phyloP scores from a whole-genome alignment of 208 protist genomes.

The Tritrichomonas musculus region DNA sequence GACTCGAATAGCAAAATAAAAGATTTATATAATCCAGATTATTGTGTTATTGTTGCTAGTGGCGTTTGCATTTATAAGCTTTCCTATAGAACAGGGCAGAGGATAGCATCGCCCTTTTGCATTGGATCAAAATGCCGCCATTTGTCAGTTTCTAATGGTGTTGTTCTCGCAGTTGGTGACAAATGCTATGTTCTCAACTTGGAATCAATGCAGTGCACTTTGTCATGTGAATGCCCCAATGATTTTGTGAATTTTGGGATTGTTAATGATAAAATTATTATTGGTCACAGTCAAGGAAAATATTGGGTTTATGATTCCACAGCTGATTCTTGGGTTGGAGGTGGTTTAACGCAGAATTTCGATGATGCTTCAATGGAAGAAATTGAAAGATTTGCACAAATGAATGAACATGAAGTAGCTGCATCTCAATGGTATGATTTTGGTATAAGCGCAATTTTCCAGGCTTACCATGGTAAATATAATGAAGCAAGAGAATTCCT shows the following conservation, averaged over 20 bases:
- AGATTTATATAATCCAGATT: too few relatives aligned
- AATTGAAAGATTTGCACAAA: background rate
- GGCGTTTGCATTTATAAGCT: background rate
- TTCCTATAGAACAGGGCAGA: background rate
- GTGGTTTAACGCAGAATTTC: background rate
- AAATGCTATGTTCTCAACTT: background rate
- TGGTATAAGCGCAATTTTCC: background rate
- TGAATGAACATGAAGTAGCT: background rate
- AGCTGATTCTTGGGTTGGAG: background rate
- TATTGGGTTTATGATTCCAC: background rate
- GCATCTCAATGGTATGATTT: background rate
- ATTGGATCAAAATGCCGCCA: background rate
- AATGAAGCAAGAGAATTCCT: background rate
- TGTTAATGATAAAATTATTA: background rate
- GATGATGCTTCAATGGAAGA: background rate
- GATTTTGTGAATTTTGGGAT: background rate
- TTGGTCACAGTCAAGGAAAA: background rate
- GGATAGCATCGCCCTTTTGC: background rate
- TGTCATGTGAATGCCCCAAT: background rate
- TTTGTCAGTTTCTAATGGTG: background rate
- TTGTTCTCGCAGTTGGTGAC: background rate
- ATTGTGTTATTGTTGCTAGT: background rate
- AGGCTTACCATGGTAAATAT: background rate
- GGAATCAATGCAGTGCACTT: background rate
- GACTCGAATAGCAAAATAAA: too few relatives aligned